These are phyloP conservation scores for Quercus berberidifolia DNA, from an alignment of 306 rosid genomes.

Conservation along the genomic window DNA sequence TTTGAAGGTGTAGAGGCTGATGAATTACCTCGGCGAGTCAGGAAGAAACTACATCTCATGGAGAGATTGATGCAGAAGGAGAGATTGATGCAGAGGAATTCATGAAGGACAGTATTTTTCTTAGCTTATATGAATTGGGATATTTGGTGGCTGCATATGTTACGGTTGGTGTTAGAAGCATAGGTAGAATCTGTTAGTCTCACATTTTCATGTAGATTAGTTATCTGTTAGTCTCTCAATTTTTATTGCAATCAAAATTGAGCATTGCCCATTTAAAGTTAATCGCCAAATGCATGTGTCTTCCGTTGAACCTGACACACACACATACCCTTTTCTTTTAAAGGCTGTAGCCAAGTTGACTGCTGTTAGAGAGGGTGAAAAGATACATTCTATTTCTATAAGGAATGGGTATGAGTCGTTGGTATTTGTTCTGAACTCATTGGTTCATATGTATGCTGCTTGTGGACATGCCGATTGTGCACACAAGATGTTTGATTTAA, in stretches of 20 bases:
- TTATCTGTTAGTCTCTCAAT: not conserved
- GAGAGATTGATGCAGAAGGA: conserved; percentile 50
- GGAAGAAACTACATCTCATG: conserved; percentile 40
- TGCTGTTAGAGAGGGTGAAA: conserved; percentile 42
- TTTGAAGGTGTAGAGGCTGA: conserved; percentile 31
- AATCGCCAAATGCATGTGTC: conserved; percentile 26
- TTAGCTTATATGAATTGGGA: not conserved
- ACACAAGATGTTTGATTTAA: conserved; percentile 44
- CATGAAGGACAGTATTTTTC: conserved; percentile 19
- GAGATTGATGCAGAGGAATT: conserved; percentile 49
- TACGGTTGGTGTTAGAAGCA: not conserved
- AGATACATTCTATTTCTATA: conserved; percentile 33
- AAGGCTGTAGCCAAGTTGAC: conserved; percentile 45
- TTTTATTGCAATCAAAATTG: not conserved
- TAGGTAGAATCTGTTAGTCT: not conserved
- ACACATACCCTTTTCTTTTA: conserved; percentile 54
- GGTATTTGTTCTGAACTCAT: conserved; percentile 49
- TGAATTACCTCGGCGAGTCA: conserved; percentile 32
- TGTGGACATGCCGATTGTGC: conserved; percentile 47
- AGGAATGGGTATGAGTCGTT: conserved; percentile 48
- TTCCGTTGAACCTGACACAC: conserved; percentile 43
- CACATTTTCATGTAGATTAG: conserved; percentile 10
- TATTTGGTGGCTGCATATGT: conserved; percentile 31
- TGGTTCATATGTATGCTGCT: conserved; percentile 50
- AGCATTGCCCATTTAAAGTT: conserved; percentile 2